Percentiles rank a stretch among this genome's conserved stretches.
Evolutionary conservation across 1,284 basidiomycete genomes (phyloP).

Genomic region (Cryptococcus jaspeensis): DNA sequence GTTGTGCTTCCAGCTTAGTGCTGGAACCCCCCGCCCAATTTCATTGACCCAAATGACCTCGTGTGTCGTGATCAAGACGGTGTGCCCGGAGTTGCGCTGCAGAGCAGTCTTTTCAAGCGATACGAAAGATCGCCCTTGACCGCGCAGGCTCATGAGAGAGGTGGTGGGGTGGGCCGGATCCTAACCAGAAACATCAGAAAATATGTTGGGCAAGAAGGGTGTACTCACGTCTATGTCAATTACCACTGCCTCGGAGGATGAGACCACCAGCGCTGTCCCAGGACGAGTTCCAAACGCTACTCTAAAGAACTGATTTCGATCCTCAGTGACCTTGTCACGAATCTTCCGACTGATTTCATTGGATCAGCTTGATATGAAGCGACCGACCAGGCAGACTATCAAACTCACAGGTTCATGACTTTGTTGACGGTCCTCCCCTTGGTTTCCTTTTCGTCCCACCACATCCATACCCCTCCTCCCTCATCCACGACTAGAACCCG

Average conservation of each 20-base stretch:
- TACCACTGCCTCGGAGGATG: slow-evolving; percentile 12
- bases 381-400: too few relatives aligned
- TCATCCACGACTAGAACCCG: slow-evolving; percentile 38
- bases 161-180: slow-evolving; percentile 12
- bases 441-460: slow-evolving; percentile 31
- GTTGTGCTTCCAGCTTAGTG: slow-evolving; percentile 35
- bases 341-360: slow-evolving; percentile 20
- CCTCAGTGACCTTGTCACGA: slow-evolving; percentile 10
- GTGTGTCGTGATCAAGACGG: slow-evolving; percentile 27
- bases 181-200: slow-evolving; percentile 5
- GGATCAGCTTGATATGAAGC: not conserved
- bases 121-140: slow-evolving; percentile 22
- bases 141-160: slow-evolving; percentile 14
- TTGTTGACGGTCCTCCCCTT: slow-evolving; percentile 12
- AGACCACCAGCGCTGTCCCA: slow-evolving; percentile 34
- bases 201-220: not conserved
- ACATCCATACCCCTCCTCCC: slow-evolving; percentile 40
- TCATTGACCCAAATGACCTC: slow-evolving; percentile 43
- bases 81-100: slow-evolving; percentile 13
- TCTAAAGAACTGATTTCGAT: slow-evolving; percentile 29
- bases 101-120: slow-evolving; percentile 31
- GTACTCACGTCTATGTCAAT: slow-evolving; percentile 32
- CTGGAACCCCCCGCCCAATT: slow-evolving; percentile 5
- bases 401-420: slow-evolving; percentile 25
- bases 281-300: slow-evolving; percentile 34